Evolutionary conservation across 163 green algal genomes (phyloP).

Genomic region (Volvox carteri): DNA sequence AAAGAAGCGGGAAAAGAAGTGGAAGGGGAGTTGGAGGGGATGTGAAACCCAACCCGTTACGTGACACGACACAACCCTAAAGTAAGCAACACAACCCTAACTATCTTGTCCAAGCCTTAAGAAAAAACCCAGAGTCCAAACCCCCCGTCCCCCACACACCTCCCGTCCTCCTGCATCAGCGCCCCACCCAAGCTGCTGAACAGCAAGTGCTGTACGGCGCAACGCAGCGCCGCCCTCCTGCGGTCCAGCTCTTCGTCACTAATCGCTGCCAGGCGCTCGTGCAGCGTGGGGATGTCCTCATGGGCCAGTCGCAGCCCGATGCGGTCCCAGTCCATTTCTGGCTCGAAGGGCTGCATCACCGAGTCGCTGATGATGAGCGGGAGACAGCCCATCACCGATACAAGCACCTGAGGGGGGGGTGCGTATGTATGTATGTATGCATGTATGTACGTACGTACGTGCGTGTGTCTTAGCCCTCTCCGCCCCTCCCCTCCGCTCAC

Average conservation of each 20-base stretch:
- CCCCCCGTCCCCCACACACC: no score
- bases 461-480: not conserved
- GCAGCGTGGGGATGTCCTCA: conserved; percentile 14
- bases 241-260: not conserved
- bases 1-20: not conserved
- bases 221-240: not conserved
- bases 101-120: no score
- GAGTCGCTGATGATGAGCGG: conserved; percentile 37
- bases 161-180: conserved; percentile 53
- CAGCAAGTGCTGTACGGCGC: conserved; percentile 42
- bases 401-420: conserved; percentile 20
- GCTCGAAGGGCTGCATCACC: conserved; percentile 58
- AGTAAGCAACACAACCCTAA: no score
- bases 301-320: conserved; percentile 34
- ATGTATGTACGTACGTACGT: not conserved
- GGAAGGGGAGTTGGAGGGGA: not conserved
- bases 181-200: conserved; percentile 34
- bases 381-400: conserved; percentile 45
- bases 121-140: not conserved
- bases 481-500: conserved; percentile 4
- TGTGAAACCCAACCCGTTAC: not conserved
- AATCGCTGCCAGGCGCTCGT: conserved; percentile 12
- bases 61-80: no score
- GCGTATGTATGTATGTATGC: not conserved
- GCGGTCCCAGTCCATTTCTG: conserved; percentile 45